Evolutionary conservation across 345 rosid species (phyloP).

Genomic region (Eucalyptus victrix): DNA sequence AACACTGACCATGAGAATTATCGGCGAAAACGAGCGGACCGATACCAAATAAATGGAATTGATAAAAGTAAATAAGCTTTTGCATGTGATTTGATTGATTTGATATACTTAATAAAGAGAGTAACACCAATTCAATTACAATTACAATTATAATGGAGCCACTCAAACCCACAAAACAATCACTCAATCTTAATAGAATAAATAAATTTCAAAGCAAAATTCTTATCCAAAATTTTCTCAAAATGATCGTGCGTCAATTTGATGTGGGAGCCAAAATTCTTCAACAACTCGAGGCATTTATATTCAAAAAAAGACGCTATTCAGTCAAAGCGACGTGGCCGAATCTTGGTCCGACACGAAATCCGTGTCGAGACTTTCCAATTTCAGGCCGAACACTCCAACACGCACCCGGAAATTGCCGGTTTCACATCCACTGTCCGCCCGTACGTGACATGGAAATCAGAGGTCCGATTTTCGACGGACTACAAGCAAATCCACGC

Average conservation of each 20-base stretch:
- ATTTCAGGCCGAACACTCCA: not conserved
- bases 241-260: not conserved
- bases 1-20: not conserved
- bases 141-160: not conserved
- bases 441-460: not conserved
- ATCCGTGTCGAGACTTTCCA: not conserved
- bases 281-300: not conserved
- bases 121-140: not conserved
- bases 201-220: not conserved
- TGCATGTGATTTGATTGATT: not conserved
- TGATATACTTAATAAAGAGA: not conserved
- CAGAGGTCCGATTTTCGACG: not conserved
- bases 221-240: not conserved
- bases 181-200: not conserved
- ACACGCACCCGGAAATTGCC: not conserved
- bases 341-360: not conserved
- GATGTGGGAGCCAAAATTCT: not conserved
- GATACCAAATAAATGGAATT: not conserved
- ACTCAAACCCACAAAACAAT: not conserved
- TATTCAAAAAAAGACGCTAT: not conserved
- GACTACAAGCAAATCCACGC: not conserved
- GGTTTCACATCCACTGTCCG: not conserved
- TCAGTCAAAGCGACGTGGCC: not conserved
- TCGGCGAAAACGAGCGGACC: not conserved
- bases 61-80: not conserved